A percentile compares a stretch with the other conserved stretches of the same genome.
Conservation (phyloP, 495 filamentous ascomycete species). For the Tuber indicum region DNA sequence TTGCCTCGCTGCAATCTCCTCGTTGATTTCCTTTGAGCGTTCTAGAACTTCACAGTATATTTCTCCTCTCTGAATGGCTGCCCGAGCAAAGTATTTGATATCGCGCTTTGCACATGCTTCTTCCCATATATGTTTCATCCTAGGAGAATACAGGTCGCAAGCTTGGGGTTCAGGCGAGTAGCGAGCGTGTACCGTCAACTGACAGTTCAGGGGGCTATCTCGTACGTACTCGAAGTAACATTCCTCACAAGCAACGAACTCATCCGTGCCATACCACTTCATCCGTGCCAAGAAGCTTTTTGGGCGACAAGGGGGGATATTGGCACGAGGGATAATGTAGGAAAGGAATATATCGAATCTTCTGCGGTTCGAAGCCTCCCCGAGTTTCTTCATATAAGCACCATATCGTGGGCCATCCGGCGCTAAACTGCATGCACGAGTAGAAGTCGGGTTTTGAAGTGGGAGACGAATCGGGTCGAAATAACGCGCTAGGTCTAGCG, state of each 20-base stretch:
- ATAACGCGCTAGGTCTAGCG: conserved; percentile 38
- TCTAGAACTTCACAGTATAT: conserved; percentile 28
- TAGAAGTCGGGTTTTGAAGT: conserved; percentile 27
- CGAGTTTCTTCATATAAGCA: conserved; percentile 31
- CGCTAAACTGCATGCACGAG: conserved; percentile 25
- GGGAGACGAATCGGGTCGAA: conserved; percentile 39
- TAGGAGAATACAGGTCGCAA: conserved; percentile 45
- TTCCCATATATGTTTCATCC: conserved; percentile 44
- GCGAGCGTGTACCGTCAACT: conserved; percentile 36
- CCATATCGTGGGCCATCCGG: conserved; percentile 23
- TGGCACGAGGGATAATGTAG: conserved; percentile 35
- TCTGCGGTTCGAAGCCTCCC: conserved; percentile 29
- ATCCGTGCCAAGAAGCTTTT: conserved; percentile 37
- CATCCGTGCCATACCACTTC: conserved; percentile 44
- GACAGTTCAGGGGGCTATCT: conserved; percentile 36
- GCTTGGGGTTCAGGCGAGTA: conserved; percentile 36
- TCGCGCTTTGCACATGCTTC: conserved; percentile 32
- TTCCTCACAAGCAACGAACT: conserved; percentile 45
- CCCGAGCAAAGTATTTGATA: conserved; percentile 23
- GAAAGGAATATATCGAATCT: conserved; percentile 34
- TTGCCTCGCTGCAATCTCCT: conserved; percentile 24
- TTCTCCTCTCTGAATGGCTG: conserved; percentile 26
- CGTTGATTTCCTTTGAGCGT: conserved; percentile 33
- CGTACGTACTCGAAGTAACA: conserved; percentile 44
- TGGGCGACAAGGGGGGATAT: conserved; percentile 40